Conservation (phyloP, 371 early-diverging fungal genomes). For the Syncephalastrum monosporum region DNA sequence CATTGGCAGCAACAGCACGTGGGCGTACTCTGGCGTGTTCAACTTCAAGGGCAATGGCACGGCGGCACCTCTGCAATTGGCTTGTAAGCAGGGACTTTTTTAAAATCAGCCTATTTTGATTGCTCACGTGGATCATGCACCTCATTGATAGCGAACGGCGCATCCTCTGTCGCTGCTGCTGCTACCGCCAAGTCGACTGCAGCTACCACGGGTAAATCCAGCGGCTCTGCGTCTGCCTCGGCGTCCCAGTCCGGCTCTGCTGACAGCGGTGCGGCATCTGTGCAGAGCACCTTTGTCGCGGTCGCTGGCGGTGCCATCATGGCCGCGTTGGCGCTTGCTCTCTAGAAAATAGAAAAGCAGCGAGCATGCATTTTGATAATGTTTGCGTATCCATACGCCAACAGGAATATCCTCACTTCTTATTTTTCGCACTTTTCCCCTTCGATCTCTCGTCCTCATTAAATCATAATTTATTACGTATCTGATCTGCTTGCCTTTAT, state of each 20-base stretch:
- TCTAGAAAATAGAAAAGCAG: conserved; percentile 18
- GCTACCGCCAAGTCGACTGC: conserved; percentile 15
- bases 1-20: conserved; percentile 34
- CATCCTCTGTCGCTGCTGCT: conserved; percentile 10
- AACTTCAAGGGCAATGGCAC: conserved; percentile 41
- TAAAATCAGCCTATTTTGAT: not conserved
- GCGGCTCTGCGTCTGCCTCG: conserved; percentile 18
- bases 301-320: conserved; percentile 36
- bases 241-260: conserved; percentile 14
- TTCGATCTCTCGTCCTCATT: conserved; percentile 7
- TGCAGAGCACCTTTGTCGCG: conserved; percentile 16
- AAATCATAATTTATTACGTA: not conserved
- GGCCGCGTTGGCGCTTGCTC: conserved; percentile 37
- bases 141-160: conserved; percentile 10
- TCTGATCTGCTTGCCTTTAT: not conserved
- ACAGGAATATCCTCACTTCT: not conserved
- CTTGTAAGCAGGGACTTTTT: conserved; percentile 25
- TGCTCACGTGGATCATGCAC: not conserved
- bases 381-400: not conserved
- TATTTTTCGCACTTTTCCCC: conserved; percentile 3
- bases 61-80: conserved; percentile 26
- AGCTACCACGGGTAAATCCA: conserved; percentile 16
- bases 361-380: no score
- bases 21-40: conserved; percentile 47
- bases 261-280: conserved; percentile 14